Conservation (phyloP, 495 filamentous ascomycete species). For the Aspergillus diversus region DNA sequence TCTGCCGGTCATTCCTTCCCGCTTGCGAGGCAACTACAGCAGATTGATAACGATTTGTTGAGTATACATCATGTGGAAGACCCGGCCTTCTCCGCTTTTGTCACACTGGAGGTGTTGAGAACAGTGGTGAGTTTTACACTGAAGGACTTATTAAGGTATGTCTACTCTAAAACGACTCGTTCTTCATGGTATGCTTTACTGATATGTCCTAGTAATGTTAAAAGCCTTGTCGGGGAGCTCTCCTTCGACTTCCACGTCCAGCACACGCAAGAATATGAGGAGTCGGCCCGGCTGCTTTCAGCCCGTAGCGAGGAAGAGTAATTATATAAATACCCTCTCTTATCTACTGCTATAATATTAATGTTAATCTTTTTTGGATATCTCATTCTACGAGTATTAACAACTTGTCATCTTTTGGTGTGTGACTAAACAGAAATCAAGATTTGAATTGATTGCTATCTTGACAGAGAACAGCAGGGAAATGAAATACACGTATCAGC, state of each 20-base stretch:
- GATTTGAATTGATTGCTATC: no score
- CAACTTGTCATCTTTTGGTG: no score
- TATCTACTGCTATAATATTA: neutral
- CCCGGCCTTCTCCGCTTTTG: conserved; percentile 74
- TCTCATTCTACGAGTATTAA: no score
- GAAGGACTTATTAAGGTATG: conserved; percentile 55
- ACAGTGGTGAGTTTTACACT: conserved; percentile 68
- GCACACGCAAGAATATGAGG: conserved; percentile 19
- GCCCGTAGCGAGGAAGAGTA: neutral
- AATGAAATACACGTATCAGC: no score
- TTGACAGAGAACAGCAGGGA: no score
- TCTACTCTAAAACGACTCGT: neutral
- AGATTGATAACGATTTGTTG: conserved; percentile 58
- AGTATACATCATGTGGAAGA: conserved; percentile 67
- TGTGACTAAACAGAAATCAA: no score
- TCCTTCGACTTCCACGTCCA: conserved; percentile 64
- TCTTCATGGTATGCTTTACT: conserved; percentile 4
- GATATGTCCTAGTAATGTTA: conserved; percentile 49
- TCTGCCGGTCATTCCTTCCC: conserved; percentile 59
- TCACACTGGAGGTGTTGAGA: conserved; percentile 70
- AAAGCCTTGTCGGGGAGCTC: conserved; percentile 71
- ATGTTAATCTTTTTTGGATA: neutral
- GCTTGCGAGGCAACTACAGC: conserved; percentile 54
- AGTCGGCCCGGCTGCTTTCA: conserved; percentile 29
- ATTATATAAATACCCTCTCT: neutral